phyloP scores from a whole-genome alignment of 2,329 filamentous ascomycete species.

The Talaromyces albobiverticillius region DNA sequence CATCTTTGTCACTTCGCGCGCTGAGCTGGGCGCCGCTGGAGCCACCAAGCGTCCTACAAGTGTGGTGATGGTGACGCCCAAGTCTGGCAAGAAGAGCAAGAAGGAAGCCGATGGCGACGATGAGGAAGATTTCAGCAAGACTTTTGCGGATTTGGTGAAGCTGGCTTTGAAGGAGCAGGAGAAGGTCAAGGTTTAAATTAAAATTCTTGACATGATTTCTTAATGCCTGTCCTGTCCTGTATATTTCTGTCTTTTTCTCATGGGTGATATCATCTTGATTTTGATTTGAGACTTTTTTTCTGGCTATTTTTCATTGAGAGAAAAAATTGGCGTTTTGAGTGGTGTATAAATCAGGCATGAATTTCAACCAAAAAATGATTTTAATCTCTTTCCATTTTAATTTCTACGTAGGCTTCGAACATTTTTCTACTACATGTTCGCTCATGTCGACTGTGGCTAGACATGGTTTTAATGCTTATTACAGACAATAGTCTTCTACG shows the following conservation, averaged over 20 bases:
- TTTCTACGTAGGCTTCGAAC: background rate
- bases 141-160: constrained; percentile 57
- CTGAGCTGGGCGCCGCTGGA: constrained; percentile 88
- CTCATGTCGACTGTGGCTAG: too few species aligned
- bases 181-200: constrained; percentile 56
- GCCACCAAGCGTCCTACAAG: constrained; percentile 95
- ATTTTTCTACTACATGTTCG: background rate
- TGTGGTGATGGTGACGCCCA: constrained; percentile 76
- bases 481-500: too few species aligned
- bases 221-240: constrained; percentile 20
- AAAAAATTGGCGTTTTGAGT: constrained; percentile 11
- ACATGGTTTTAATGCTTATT: too few species aligned
- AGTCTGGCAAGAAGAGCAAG: constrained; percentile 50
- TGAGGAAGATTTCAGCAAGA: constrained; percentile 47
- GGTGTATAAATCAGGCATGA: constrained; percentile 39
- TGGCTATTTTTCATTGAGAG: background rate
- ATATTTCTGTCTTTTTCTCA: constrained; percentile 19
- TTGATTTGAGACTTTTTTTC: constrained; percentile 8
- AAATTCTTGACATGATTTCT: constrained; percentile 25
- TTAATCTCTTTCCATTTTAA: constrained; percentile 18
- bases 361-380: constrained; percentile 21
- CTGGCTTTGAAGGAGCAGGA: constrained; percentile 58
- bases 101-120: constrained; percentile 43
- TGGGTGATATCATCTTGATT: constrained; percentile 15
- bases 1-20: constrained; percentile 88